Evolutionary conservation across 768 basidiomycete species (phyloP).

Genomic region (Chalciporus piperatus): DNA sequence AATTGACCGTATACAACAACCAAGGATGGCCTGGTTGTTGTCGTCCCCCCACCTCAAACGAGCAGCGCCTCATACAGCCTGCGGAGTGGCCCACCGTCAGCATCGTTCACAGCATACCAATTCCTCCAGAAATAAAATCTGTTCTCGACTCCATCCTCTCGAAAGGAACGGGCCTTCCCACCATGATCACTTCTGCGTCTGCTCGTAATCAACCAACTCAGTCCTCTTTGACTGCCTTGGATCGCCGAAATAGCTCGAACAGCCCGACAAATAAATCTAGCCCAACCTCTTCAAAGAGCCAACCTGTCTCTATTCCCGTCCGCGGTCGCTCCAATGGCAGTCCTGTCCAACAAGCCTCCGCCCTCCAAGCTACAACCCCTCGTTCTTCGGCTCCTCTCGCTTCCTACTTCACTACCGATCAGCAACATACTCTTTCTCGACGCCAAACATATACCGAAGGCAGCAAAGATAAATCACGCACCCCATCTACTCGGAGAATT

Average conservation of each 20-base stretch:
- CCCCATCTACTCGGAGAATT: constrained; percentile 61
- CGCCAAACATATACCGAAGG: constrained; percentile 52
- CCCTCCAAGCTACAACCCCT: constrained; percentile 27
- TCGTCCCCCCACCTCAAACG: constrained; percentile 61
- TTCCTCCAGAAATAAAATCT: constrained; percentile 70
- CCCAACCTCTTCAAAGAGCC: constrained; percentile 41
- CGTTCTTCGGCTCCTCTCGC: constrained; percentile 31
- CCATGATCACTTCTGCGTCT: constrained; percentile 25
- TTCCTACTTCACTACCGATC: constrained; percentile 50
- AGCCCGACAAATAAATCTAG: constrained; percentile 22
- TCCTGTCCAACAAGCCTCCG: constrained; percentile 35
- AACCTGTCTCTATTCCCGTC: constrained; percentile 33
- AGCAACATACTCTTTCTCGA: constrained; percentile 37
- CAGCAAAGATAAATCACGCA: constrained; percentile 52
- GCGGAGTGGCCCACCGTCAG: constrained; percentile 83
- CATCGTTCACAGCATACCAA: constrained; percentile 68
- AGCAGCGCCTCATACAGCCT: constrained; percentile 61
- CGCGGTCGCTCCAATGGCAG: constrained; percentile 55
- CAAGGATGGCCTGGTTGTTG: constrained; percentile 89
- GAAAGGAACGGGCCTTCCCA: constrained; percentile 34
- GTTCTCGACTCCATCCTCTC: constrained; percentile 55
- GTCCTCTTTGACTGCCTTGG: constrained; percentile 31
- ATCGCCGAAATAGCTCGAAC: constrained; percentile 47
- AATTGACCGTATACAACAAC: constrained; percentile 59
- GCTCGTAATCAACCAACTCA: constrained; percentile 33